Percentiles rank a stretch among this genome's conserved stretches.
phyloP scores from a whole-genome alignment of 2,329 filamentous ascomycete species.

The Calonectria hongkongensis region DNA sequence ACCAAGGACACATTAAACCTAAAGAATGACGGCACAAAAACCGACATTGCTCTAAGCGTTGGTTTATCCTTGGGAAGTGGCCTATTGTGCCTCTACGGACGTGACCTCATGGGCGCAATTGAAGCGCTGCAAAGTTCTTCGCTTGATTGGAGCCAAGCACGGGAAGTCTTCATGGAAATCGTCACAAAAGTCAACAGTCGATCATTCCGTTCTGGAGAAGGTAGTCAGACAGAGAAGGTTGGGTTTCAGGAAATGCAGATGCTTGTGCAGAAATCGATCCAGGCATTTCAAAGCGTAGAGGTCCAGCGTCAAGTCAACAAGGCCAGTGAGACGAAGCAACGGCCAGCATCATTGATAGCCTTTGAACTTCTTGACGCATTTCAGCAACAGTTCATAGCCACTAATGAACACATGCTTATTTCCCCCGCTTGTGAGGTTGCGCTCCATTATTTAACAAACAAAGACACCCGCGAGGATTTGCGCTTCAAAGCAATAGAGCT shows the following conservation, averaged over 20 bases:
- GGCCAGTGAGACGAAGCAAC: not conserved
- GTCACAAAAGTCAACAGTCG: not conserved
- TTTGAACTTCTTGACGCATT: not conserved
- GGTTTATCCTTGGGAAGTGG: not conserved
- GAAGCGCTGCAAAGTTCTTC: not conserved
- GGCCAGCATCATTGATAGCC: not conserved
- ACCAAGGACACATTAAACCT: not conserved
- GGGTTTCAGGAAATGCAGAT: not conserved
- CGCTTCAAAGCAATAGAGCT: not conserved
- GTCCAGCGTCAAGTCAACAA: not conserved
- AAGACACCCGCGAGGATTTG: not conserved
- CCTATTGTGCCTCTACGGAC: not conserved
- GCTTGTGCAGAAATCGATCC: not conserved
- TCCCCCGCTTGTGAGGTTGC: not conserved
- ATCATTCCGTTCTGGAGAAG: not conserved
- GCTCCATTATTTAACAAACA: not conserved
- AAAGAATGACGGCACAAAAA: not conserved
- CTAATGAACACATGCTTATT: not conserved
- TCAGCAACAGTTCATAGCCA: not conserved
- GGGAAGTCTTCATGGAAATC: not conserved
- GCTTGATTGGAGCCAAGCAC: conserved; percentile 12
- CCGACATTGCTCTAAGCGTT: not conserved
- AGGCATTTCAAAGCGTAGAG: not conserved
- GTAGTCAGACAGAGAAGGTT: not conserved
- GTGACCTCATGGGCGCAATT: conserved; percentile 8